Evolutionary conservation across 805 yeast genomes (phyloP).

Genomic region (Metschnikowia noctiluminum): DNA sequence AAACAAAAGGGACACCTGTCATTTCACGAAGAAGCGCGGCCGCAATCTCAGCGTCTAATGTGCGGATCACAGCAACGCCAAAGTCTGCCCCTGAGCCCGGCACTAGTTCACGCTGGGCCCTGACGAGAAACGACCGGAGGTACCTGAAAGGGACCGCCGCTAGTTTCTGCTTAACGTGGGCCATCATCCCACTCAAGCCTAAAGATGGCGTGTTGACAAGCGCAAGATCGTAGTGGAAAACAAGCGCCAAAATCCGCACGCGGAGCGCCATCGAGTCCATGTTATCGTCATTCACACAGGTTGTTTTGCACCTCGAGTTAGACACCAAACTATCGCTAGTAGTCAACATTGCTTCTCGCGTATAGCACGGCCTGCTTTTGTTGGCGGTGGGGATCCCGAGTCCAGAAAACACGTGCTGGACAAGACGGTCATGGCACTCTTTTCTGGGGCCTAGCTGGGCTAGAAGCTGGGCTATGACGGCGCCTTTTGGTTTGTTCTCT

Average conservation of each 20-base stretch:
- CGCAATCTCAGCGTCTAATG: neutral
- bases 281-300: slow-evolving; percentile 21
- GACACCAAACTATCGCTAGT: slow-evolving; percentile 18
- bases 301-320: slow-evolving; percentile 11
- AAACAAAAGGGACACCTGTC: neutral
- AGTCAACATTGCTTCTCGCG: slow-evolving; percentile 24
- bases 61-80: neutral
- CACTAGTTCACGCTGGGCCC: neutral
- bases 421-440: slow-evolving; percentile 31
- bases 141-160: slow-evolving; percentile 1
- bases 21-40: neutral
- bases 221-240: slow-evolving; percentile 1
- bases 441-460: slow-evolving; percentile 20
- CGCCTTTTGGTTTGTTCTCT: neutral
- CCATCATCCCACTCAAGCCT: neutral
- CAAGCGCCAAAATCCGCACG: slow-evolving; percentile 8
- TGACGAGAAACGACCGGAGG: slow-evolving; percentile 1
- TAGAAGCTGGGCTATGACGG: slow-evolving; percentile 15
- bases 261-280: slow-evolving; percentile 28
- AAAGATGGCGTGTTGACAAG: neutral
- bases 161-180: slow-evolving; percentile 1
- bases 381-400: slow-evolving; percentile 17
- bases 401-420: slow-evolving; percentile 30
- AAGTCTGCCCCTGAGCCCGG: no score
- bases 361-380: slow-evolving; percentile 24